Base-by-base conservation (phyloP, 1,284 basidiomycete genomes). In the Cryptococcus jaspeensis region DNA sequence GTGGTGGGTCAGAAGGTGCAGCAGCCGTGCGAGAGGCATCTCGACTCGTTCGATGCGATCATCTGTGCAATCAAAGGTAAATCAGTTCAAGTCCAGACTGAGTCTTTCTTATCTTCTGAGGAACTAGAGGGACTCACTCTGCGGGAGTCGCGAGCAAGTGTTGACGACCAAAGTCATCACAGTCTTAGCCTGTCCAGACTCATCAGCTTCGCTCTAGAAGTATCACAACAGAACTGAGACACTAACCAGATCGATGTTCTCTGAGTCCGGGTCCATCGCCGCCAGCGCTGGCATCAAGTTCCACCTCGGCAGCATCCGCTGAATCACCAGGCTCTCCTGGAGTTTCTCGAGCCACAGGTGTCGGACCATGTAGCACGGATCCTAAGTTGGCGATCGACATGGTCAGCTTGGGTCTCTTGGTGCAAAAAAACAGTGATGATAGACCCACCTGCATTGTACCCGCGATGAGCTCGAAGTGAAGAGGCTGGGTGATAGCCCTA, bases 1-100 rank as follows among this genome's bases (percentile, higher is more conserved):
- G 76, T 99, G 95, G 71, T 96, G 92, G 0, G 93, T 89, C 2
- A 99, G 81, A 0, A 95, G 75, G 69, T 94, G 89, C 5, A 99
- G 80, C 15, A 98, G 78, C 5, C 93, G 86, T 35, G 93, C 85
- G 65, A 98, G 89, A 1, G 88, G 84, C 56, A 87, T 79, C 71
- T 98, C 95, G 55, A 95, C 83, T 46, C 85, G 77, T 23, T 85
- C 81, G 9, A 92, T 79, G 40, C 84, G 82, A 23, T 84, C 67
- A n/a, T 80, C 86, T 85, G 67, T 3, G 50, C 12, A 13, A 5
- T 41, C 40, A 41, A 12, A 25, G 20, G n/a, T 32, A 32, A 5
- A 9, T 32, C 28, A 32, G 28, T 9, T 4, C 9, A 37, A 43
- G 18, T 22, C 62, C 45, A 61, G 56, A 42, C 12, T 7, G 5